Percentiles rank a stretch among this genome's conserved stretches.
Conservation (phyloP, 768 basidiomycete species). For the Trametes elegans region DNA sequence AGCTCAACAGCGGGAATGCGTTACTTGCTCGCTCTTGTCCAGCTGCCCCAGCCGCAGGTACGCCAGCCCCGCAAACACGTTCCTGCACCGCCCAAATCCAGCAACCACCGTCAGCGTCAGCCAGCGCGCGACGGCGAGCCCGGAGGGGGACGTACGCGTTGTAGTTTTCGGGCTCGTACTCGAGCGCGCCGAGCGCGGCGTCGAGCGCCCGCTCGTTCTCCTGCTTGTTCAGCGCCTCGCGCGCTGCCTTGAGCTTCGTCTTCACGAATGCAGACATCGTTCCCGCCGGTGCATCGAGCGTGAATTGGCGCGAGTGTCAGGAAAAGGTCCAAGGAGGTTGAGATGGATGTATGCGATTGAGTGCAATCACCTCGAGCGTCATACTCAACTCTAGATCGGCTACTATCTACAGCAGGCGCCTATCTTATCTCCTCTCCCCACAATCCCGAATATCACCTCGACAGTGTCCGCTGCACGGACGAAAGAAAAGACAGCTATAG, state of each 20-base stretch:
- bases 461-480: too few relatives aligned
- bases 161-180: constrained; percentile 81
- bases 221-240: constrained; percentile 73
- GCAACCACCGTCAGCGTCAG: too few relatives aligned
- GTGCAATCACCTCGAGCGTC: too few relatives aligned
- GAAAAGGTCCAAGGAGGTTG: too few relatives aligned
- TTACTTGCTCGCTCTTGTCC: constrained; percentile 85
- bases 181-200: constrained; percentile 62
- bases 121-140: too few relatives aligned
- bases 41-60: constrained; percentile 69
- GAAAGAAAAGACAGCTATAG: too few relatives aligned
- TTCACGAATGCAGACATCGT: constrained; percentile 49
- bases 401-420: too few relatives aligned
- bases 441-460: too few relatives aligned
- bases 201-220: constrained; percentile 68
- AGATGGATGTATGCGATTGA: too few relatives aligned
- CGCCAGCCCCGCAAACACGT: constrained; percentile 84
- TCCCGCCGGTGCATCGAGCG: background rate
- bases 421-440: too few relatives aligned
- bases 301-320: background rate
- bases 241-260: constrained; percentile 73
- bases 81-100: constrained; percentile 40
- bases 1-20: constrained; percentile 25
- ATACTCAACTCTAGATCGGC: too few relatives aligned
- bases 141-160: constrained; percentile 88